Percentiles rank a stretch among this genome's conserved stretches.
Evolutionary conservation across 2,329 filamentous ascomycete species (phyloP).

Genomic region (Penicillium sp.): DNA sequence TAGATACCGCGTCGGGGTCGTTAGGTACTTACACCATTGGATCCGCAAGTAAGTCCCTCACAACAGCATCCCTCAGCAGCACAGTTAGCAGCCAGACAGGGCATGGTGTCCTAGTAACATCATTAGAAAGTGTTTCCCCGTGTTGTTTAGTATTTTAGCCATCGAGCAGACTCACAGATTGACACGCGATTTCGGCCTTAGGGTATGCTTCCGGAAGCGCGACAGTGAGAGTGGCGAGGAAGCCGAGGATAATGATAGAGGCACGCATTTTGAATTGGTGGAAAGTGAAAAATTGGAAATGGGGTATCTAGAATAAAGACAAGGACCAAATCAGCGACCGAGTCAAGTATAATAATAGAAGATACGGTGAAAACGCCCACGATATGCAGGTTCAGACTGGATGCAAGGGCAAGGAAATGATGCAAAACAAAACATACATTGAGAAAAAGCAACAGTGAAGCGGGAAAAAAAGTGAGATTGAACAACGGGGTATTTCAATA

Average conservation of each 20-base stretch:
- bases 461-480: neutral
- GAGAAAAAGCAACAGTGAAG: neutral
- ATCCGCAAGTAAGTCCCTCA: constrained; percentile 6
- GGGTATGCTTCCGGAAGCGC: constrained; percentile 16
- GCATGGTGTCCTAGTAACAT: neutral
- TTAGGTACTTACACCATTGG: constrained; percentile 7
- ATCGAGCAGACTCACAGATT: constrained; percentile 4
- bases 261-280: constrained; percentile 14
- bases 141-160: neutral
- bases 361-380: neutral
- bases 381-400: neutral
- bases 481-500: neutral
- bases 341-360: neutral
- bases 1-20: neutral
- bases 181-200: constrained; percentile 4
- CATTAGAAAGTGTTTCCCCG: neutral
- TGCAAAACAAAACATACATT: neutral
- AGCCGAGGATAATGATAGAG: constrained; percentile 15
- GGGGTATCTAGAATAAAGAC: constrained; percentile 1
- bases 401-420: constrained; percentile 3
- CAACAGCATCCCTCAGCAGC: constrained; percentile 3
- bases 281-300: neutral
- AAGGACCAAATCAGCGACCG: neutral
- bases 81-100: constrained; percentile 5
- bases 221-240: constrained; percentile 15